Evolutionary conservation across 208 protist genomes (phyloP).

Genomic region (Trypanosoma platydactyli): DNA sequence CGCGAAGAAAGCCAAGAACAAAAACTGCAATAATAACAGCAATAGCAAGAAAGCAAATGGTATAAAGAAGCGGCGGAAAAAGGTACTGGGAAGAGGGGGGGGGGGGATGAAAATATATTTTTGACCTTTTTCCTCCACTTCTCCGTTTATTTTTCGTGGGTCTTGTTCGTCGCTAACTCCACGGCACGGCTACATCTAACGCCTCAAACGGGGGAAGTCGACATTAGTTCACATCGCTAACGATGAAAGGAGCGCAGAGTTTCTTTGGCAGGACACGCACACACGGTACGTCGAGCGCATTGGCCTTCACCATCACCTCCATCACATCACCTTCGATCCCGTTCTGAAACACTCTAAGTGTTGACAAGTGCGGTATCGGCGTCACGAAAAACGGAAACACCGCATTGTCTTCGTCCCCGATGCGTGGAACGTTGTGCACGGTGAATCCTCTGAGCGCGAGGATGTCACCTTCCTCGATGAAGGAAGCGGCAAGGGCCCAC

Average conservation of each 20-base stretch:
- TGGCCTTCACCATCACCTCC: conserved; percentile 57
- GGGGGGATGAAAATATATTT: too few species aligned
- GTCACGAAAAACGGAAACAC: conserved; percentile 39
- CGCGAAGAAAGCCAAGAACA: neutral
- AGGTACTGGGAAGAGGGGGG: neutral
- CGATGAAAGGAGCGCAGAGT: conserved; percentile 24
- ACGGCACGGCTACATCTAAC: neutral
- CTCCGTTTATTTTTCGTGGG: neutral
- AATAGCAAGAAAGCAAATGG: conserved; percentile 11
- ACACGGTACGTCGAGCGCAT: conserved; percentile 42
- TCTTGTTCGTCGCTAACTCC: neutral
- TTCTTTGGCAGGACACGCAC: conserved; percentile 48
- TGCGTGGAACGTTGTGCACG: conserved; percentile 32
- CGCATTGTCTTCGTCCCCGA: conserved; percentile 21
- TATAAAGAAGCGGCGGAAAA: neutral
- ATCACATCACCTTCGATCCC: conserved; percentile 43
- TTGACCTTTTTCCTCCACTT: neutral
- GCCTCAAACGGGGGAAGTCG: neutral
- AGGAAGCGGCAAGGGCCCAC: conserved; percentile 65
- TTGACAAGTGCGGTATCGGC: conserved; percentile 35
- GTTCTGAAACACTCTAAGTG: conserved; percentile 51
- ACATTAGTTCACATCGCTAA: conserved; percentile 25
- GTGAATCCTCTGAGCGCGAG: conserved; percentile 47
- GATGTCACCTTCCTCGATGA: conserved; percentile 63
- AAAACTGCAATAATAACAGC: neutral